Evolutionary conservation across 176 grass and related monocot species (phyloP).

Genomic region (Themeda triandra): DNA sequence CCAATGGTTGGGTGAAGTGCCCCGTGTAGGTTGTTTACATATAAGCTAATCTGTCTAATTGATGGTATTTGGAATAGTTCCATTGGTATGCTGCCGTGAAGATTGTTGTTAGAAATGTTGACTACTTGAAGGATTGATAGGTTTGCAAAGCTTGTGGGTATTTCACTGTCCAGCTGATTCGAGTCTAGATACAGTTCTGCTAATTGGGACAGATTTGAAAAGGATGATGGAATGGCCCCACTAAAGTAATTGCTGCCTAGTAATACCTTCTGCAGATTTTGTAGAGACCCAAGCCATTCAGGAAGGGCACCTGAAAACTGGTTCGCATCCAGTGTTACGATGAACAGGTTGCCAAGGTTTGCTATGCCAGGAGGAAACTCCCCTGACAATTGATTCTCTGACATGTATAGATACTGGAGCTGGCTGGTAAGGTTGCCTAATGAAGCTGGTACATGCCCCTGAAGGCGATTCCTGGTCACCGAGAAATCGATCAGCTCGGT

Average conservation of each 20-base stretch:
- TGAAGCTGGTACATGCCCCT: background rate
- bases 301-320: background rate
- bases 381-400: background rate
- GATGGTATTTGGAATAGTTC: too few relatives aligned
- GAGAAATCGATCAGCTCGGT: background rate
- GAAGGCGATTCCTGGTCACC: background rate
- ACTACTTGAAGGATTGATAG: too few relatives aligned
- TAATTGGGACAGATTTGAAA: constrained; percentile 27
- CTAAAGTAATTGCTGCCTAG: background rate
- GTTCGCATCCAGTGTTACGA: background rate
- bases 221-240: constrained; percentile 6
- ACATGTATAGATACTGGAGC: background rate
- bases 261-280: background rate
- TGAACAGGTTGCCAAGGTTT: background rate
- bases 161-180: too few relatives aligned
- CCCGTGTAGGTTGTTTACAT: background rate
- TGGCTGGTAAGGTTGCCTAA: background rate
- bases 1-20: background rate
- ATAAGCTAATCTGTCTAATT: constrained; percentile 11
- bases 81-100: too few relatives aligned
- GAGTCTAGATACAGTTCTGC: too few relatives aligned
- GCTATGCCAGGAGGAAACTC: background rate
- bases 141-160: too few relatives aligned
- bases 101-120: too few relatives aligned
- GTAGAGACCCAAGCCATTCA: background rate